Conservation (phyloP, 345 rosid species). For the Jatropha curcas region DNA sequence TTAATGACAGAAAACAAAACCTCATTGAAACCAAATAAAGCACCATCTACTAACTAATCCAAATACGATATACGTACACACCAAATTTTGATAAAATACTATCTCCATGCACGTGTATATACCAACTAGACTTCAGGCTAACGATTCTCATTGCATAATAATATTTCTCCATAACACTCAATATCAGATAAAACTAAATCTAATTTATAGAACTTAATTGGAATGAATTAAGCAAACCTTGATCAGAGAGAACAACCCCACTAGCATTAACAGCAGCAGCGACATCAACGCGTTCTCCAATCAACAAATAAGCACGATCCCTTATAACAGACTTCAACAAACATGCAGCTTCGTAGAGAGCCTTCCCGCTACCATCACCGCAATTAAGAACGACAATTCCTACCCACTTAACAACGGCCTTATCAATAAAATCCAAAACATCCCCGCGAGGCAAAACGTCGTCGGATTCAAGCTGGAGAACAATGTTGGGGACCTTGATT, state of each 20-base stretch:
- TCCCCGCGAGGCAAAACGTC: conserved; percentile 46
- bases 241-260: conserved; percentile 91
- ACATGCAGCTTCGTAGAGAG: conserved; percentile 83
- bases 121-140: no score
- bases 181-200: neutral
- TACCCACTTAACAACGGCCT: conserved; percentile 64
- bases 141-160: no score
- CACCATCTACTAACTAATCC: neutral
- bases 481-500: conserved; percentile 67
- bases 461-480: conserved; percentile 62
- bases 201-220: neutral
- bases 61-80: no score
- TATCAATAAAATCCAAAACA: conserved; percentile 59
- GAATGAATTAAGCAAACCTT: conserved; percentile 42
- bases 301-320: conserved; percentile 77
- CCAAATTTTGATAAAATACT: no score
- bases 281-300: conserved; percentile 83
- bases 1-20: neutral
- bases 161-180: no score
- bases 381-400: conserved; percentile 80
- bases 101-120: no score
- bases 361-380: conserved; percentile 55
- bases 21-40: neutral
- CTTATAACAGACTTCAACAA: conserved; percentile 72
- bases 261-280: conserved; percentile 83